Evolutionary conservation across 148 eudicot genomes (phyloP).

Genomic region (Beta vulgaris): DNA sequence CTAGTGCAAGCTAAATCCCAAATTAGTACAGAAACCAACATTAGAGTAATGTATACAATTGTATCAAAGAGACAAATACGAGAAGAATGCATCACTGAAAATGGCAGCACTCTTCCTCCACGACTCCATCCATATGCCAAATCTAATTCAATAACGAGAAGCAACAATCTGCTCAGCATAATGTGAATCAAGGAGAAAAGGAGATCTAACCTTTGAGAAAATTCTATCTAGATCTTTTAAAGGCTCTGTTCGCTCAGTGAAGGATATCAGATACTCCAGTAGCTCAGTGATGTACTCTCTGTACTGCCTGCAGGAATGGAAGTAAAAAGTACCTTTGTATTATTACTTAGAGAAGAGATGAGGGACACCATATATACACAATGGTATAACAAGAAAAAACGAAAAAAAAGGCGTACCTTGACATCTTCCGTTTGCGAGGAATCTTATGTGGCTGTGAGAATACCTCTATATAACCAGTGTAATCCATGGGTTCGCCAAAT

Average conservation of each 20-base stretch:
- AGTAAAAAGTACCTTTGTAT: not conserved
- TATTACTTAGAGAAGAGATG: not conserved
- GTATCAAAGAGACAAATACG: not conserved
- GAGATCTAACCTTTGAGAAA: slow-evolving; percentile 65
- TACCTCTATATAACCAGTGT: slow-evolving; percentile 66
- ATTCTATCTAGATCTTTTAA: slow-evolving; percentile 90
- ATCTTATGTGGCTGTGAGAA: slow-evolving; percentile 68
- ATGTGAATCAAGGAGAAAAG: not conserved
- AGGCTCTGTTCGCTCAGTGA: slow-evolving; percentile 89
- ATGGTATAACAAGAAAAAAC: not conserved
- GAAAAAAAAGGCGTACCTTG: slow-evolving; percentile 43
- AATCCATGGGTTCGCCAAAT: slow-evolving; percentile 81
- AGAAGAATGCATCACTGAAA: not conserved
- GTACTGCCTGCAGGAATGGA: slow-evolving; percentile 60
- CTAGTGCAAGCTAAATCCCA: not conserved
- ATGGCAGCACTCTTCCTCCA: slow-evolving; percentile 1
- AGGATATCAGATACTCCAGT: slow-evolving; percentile 70
- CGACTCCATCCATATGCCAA: not conserved
- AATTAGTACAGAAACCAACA: not conserved
- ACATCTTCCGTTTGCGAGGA: slow-evolving; percentile 58
- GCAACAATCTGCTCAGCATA: not conserved
- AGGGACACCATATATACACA: not conserved
- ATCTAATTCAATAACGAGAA: not conserved
- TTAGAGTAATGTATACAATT: not conserved
- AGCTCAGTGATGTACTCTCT: slow-evolving; percentile 71